phyloP scores from a whole-genome alignment of 2,329 filamentous ascomycete species.

The Parastagonospora avenae region DNA sequence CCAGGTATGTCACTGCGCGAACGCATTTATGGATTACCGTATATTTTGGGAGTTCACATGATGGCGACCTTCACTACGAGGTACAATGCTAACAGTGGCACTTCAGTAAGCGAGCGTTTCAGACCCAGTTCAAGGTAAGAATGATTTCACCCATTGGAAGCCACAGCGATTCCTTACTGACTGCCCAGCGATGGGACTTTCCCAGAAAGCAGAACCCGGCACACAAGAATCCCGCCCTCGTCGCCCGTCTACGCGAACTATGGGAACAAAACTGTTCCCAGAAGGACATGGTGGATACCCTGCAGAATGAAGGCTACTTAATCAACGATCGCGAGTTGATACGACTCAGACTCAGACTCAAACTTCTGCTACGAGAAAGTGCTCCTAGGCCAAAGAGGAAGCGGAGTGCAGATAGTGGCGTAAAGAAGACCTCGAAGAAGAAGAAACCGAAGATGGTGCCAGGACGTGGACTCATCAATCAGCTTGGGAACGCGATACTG shows the following conservation, averaged over 20 bases:
- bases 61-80: background rate
- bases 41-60: constrained; percentile 10
- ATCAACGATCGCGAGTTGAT: constrained; percentile 74
- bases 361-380: constrained; percentile 65
- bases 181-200: constrained; percentile 70
- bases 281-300: constrained; percentile 72
- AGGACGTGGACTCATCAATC: constrained; percentile 28
- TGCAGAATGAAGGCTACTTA: constrained; percentile 74
- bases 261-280: constrained; percentile 78
- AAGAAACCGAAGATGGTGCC: constrained; percentile 17
- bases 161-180: constrained; percentile 7
- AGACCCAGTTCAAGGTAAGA: constrained; percentile 69
- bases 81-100: constrained; percentile 14
- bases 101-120: constrained; percentile 73
- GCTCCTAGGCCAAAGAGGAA: constrained; percentile 59
- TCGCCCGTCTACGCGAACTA: constrained; percentile 73
- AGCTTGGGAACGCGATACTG: constrained; percentile 36
- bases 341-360: constrained; percentile 70
- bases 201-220: constrained; percentile 74
- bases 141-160: background rate
- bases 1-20: constrained; percentile 60
- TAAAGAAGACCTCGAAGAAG: constrained; percentile 17
- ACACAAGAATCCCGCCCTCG: constrained; percentile 70
- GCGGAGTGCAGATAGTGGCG: constrained; percentile 29
- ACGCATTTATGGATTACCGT: constrained; percentile 28